Evolutionary conservation across 495 filamentous ascomycete genomes (phyloP), one percentile per base, ranked within the genome.

Genomic region (Rhizodiscina lignyota): DNA sequence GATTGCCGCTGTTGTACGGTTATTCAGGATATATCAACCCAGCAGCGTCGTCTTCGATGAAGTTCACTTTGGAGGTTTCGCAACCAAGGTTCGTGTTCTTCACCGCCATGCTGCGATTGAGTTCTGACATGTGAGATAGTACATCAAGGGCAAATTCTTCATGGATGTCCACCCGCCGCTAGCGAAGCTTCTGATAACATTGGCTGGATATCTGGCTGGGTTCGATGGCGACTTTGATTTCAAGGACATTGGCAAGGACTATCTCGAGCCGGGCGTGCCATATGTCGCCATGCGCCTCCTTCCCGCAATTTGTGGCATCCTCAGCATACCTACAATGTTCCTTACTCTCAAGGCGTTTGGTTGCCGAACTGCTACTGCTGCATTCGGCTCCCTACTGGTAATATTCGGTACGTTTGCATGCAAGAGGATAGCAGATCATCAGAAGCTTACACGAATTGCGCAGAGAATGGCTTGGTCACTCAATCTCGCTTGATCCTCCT

Each of bases 121-220:
- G n/a, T n/a, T n/a, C n/a, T n/a, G n/a, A n/a, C n/a, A n/a, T n/a
- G n/a, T n/a, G n/a, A n/a, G n/a, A n/a, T 96, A 97, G 54, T 97
- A 97, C 53, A 96, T 97, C 64, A 94, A 96, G 59, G 89, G 89
- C 43, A 72, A 63, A 44, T 97, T 97, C 65, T 97, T 97, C 56
- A 97, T 97, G 89, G 89, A 97, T 51, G 89, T 97, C 3, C 89
- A 97, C 49, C 89, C 89, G 12, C 89, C 89, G n/a, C 69, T 97
- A 5, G 89, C 89, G 33, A 97, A 97, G 60, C 62, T 97, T 40
- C 72, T 97, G 44, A 79, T 97, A 41, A 93, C 89, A 28, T 73
- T 97, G 28, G 85, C 87, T 42, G 89, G 89, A 34, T 97, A 79
- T 78, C 59, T 94, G 33, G 89, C 86, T 43, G 89, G 91, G 17